Conservation (phyloP, 1,139 yeast species). For the Yamadazyma dendronema region DNA sequence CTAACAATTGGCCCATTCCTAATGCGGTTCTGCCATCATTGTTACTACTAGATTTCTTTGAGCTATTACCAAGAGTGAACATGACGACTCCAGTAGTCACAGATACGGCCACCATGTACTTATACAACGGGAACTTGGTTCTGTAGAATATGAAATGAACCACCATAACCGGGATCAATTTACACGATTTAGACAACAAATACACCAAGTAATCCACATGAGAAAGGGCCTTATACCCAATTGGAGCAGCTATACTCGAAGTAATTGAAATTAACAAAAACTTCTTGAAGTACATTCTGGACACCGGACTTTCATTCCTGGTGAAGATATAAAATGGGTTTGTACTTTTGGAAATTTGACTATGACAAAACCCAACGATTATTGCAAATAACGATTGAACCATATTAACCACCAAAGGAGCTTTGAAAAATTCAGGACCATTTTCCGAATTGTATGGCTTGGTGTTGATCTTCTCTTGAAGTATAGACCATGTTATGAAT, state of each 20-base stretch:
- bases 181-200: conserved; percentile 88
- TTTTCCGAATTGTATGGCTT: conserved; percentile 58
- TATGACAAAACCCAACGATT: conserved; percentile 62
- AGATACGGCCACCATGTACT: conserved; percentile 69
- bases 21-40: conserved; percentile 43
- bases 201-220: conserved; percentile 87
- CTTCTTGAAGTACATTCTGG: conserved; percentile 28
- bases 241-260: conserved; percentile 79
- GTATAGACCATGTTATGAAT: conserved; percentile 85
- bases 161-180: conserved; percentile 86
- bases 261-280: conserved; percentile 69
- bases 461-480: conserved; percentile 85
- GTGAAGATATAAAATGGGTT: conserved; percentile 33
- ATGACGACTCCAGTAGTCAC: conserved; percentile 82
- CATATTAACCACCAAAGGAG: conserved; percentile 73
- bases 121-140: conserved; percentile 69
- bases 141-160: conserved; percentile 76
- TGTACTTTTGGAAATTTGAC: conserved; percentile 31
- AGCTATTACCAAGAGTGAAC: conserved; percentile 57
- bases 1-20: conserved; percentile 60
- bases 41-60: conserved; percentile 13
- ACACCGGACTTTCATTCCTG: conserved; percentile 21
- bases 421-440: conserved; percentile 49
- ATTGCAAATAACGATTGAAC: conserved; percentile 75
- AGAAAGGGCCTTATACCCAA: conserved; percentile 69